phyloP scores from a whole-genome alignment of 768 basidiomycete species.

The Suillus decipiens region DNA sequence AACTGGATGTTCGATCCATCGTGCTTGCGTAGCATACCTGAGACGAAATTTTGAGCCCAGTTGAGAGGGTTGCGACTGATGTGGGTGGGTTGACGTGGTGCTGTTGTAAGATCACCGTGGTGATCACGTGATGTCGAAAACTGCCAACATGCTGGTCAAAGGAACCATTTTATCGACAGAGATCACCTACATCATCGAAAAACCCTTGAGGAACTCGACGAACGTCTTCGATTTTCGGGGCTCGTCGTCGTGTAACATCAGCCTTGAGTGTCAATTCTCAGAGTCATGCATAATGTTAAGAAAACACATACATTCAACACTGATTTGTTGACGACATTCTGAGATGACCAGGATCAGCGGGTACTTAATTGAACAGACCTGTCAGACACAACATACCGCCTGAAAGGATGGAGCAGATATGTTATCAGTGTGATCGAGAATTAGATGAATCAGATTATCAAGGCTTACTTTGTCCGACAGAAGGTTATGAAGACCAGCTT shows the following conservation, averaged over 20 bases:
- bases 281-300: neutral
- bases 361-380: neutral
- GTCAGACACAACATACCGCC: neutral
- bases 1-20: neutral
- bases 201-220: neutral
- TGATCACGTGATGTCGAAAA: neutral
- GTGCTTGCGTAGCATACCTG: neutral
- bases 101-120: neutral
- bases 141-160: neutral
- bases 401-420: neutral
- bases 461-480: neutral
- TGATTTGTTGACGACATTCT: neutral
- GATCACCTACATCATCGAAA: neutral
- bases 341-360: neutral
- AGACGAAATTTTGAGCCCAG: neutral
- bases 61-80: neutral
- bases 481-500: neutral
- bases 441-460: neutral
- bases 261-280: neutral
- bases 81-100: neutral
- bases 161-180: neutral
- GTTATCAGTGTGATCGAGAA: neutral
- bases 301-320: neutral
- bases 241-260: neutral
- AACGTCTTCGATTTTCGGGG: neutral